Percentiles rank a stretch among this genome's conserved stretches.
Conservation (phyloP, 1,284 basidiomycete species). For the Sutorius eximius region DNA sequence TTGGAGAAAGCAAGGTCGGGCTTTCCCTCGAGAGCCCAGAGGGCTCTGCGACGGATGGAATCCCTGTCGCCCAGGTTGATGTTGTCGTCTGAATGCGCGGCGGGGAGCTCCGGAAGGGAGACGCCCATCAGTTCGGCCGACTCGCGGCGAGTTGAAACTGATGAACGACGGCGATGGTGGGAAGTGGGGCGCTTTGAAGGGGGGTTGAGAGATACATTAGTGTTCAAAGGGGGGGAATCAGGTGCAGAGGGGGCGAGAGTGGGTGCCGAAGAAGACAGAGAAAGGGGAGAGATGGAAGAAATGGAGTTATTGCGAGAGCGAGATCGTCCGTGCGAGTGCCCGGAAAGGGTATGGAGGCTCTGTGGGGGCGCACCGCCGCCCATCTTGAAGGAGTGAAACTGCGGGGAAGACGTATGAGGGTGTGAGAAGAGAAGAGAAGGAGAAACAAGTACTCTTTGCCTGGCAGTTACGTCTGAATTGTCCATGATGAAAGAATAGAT, state of each 20-base stretch:
- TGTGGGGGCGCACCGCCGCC: conserved; percentile 41
- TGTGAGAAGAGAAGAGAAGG: neutral
- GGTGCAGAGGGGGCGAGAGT: conserved; percentile 32
- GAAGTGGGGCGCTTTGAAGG: conserved; percentile 62
- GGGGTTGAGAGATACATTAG: conserved; percentile 30
- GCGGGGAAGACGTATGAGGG: conserved; percentile 5
- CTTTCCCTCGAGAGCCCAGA: conserved; percentile 79
- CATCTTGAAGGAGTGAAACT: conserved; percentile 69
- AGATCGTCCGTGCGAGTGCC: conserved; percentile 60
- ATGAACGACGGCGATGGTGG: conserved; percentile 76
- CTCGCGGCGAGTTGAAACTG: conserved; percentile 80
- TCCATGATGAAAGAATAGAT: conserved; percentile 22
- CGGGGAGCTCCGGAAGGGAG: conserved; percentile 58
- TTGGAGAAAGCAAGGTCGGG: conserved; percentile 62
- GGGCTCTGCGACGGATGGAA: conserved; percentile 72
- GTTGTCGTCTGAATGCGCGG: conserved; percentile 59
- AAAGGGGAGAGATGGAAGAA: conserved; percentile 28
- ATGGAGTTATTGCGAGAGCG: conserved; percentile 64
- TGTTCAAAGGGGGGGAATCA: conserved; percentile 35
- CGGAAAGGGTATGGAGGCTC: conserved; percentile 31
- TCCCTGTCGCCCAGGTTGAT: conserved; percentile 71
- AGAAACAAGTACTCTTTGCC: conserved; percentile 42
- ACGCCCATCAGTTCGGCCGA: conserved; percentile 84
- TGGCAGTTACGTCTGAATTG: conserved; percentile 42
- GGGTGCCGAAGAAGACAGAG: conserved; percentile 43